Conservation (phyloP, 202 grass and related monocot species). For the Eragrostis tef region DNA sequence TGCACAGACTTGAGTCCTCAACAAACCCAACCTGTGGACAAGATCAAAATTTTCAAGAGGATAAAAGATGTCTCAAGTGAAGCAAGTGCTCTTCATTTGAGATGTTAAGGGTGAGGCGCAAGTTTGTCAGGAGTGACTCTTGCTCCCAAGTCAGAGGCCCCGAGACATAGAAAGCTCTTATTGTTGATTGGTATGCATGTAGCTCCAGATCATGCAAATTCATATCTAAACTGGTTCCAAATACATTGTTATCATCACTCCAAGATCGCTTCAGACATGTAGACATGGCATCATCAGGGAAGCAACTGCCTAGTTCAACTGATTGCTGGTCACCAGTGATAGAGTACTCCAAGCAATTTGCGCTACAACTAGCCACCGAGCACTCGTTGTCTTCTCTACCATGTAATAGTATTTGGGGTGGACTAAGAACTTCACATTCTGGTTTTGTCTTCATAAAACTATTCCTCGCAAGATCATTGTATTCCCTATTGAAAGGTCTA, state of each 20-base stretch:
- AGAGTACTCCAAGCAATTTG: conserved; percentile 32
- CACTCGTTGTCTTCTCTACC: conserved; percentile 54
- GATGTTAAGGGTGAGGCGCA: conserved; percentile 76
- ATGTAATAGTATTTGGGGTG: conserved; percentile 15
- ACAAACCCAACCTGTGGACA: background rate
- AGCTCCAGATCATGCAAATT: conserved; percentile 64
- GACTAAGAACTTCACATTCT: background rate
- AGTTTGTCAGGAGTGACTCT: conserved; percentile 78
- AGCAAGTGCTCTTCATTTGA: conserved; percentile 73
- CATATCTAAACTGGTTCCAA: conserved; percentile 31
- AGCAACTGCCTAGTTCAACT: conserved; percentile 6
- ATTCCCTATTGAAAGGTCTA: conserved; percentile 14
- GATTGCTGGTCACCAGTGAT: conserved; percentile 17
- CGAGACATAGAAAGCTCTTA: conserved; percentile 62
- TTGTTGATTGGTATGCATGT: conserved; percentile 64
- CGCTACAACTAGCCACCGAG: conserved; percentile 60
- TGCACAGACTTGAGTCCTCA: conserved; percentile 2
- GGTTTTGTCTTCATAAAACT: conserved; percentile 7
- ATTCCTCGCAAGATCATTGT: conserved; percentile 26
- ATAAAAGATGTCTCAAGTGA: conserved; percentile 63
- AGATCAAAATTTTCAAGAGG: conserved; percentile 46
- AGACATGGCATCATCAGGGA: conserved; percentile 45
- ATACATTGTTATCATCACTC: background rate
- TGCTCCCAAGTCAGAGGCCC: conserved; percentile 79
- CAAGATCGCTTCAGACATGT: conserved; percentile 11